These are phyloP conservation scores for Pyricularia sp. DNA, from an alignment of 2,329 filamentous ascomycete genomes.

Conservation along the genomic window DNA sequence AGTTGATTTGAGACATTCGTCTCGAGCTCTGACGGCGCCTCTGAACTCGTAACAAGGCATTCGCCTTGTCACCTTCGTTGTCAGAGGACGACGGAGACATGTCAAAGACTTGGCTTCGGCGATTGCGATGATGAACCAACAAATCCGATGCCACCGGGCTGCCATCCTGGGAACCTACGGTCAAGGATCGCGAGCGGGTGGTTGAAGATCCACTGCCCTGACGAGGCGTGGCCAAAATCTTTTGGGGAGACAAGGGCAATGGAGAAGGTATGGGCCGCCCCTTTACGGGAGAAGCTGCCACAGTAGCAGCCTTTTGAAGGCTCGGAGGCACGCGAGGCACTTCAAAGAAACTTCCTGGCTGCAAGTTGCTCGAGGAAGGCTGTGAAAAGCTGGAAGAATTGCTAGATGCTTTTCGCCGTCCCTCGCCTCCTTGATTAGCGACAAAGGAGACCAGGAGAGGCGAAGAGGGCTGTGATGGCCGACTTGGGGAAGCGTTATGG, in stretches of 20 bases:
- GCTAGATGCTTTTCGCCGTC: slow-evolving; percentile 81
- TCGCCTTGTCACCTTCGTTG: slow-evolving; percentile 89
- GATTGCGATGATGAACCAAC: slow-evolving; percentile 67
- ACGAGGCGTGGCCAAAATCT: slow-evolving; percentile 48
- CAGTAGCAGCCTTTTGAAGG: slow-evolving; percentile 51
- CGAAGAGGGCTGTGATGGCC: slow-evolving; percentile 70
- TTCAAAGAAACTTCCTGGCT: slow-evolving; percentile 64
- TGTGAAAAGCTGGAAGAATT: slow-evolving; percentile 79
- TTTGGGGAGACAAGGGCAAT: slow-evolving; percentile 53
- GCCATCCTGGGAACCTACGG: slow-evolving; percentile 87
- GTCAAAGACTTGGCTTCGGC: slow-evolving; percentile 89
- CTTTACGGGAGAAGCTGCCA: slow-evolving; percentile 50
- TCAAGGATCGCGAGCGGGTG: slow-evolving; percentile 76
- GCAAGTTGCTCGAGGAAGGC: slow-evolving; percentile 59
- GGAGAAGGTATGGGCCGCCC: slow-evolving; percentile 37
- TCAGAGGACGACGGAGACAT: slow-evolving; percentile 96
- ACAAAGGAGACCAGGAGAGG: slow-evolving; percentile 96
- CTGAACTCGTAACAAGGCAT: slow-evolving; percentile 79
- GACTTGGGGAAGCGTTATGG: slow-evolving; percentile 81
- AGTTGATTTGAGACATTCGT: slow-evolving; percentile 81
- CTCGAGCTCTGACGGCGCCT: slow-evolving; percentile 92
- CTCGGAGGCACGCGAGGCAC: slow-evolving; percentile 52
- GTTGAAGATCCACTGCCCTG: slow-evolving; percentile 48
- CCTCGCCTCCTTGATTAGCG: slow-evolving; percentile 69
- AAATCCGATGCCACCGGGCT: slow-evolving; percentile 64